phyloP scores from a whole-genome alignment of 495 filamentous ascomycete genomes.

The Neurospora sp. region DNA sequence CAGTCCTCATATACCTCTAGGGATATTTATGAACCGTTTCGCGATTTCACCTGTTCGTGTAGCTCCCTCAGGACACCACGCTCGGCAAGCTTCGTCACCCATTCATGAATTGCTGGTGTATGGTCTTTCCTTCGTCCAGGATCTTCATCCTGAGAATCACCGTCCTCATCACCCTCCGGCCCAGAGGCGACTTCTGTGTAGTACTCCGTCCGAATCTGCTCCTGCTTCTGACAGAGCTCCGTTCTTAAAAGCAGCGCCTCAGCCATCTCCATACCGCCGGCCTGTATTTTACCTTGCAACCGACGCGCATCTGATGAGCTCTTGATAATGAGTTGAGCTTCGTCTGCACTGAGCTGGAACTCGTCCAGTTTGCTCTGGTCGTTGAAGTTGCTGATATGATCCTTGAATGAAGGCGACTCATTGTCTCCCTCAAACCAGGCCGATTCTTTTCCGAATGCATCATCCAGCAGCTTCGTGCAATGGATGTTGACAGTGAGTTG shows the following conservation, averaged over 20 bases:
- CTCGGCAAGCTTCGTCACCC: conserved; percentile 31
- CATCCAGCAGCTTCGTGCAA: conserved; percentile 18
- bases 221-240: conserved; percentile 14
- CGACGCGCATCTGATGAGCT: neutral
- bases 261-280: conserved; percentile 1
- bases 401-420: neutral
- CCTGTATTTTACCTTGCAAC: neutral
- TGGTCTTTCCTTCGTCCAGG: conserved; percentile 29
- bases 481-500: conserved; percentile 27
- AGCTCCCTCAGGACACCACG: conserved; percentile 27
- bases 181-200: conserved; percentile 10
- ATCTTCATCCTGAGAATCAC: conserved; percentile 15
- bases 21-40: neutral
- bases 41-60: conserved; percentile 12
- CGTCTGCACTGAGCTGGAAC: conserved; percentile 12
- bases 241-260: conserved; percentile 8
- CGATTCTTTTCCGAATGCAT: neutral
- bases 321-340: conserved; percentile 2
- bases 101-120: conserved; percentile 32
- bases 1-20: neutral
- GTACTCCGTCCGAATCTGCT: conserved; percentile 16
- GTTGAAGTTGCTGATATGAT: conserved; percentile 1
- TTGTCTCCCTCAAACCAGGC: neutral
- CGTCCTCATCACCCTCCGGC: neutral
- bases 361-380: conserved; percentile 10